Base-by-base conservation (phyloP, 208 protist species). In the Plasmodiophora brassicae region DNA sequence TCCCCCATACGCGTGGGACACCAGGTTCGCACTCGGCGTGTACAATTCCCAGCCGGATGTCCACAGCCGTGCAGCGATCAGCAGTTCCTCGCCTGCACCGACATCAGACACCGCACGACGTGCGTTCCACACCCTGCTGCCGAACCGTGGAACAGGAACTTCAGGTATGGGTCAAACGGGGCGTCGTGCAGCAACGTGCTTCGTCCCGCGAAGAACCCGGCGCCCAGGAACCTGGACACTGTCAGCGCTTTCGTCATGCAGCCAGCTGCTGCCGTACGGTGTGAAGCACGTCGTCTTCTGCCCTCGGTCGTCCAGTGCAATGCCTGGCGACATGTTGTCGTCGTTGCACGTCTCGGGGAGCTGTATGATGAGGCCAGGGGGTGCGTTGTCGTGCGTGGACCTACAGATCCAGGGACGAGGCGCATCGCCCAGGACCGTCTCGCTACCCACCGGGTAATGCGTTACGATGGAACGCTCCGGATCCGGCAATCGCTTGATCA, bases 71-170 rank as follows among this genome's bases (percentile, higher is more conserved):
- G 65, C 65, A 32, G 65, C 65, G 41, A 78, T 32, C 65, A 78
- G 65, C 14, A 78, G 65, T 78, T 78, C 65, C 41, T 78, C 65
- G n/a, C 65, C 65, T n/a, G n/a, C n/a, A n/a, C 32, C 41, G 65
- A 32, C 32, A 78, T 32, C 32, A 14, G 14, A 57, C 14, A 57
- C 25, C 50, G 25, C 50, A 78, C 14, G 41, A 78, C 65, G 14
- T 38, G 32, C 5, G 65, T 36, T 78, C 65, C 20, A 32, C 32
- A 32, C 65, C 32, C 20, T 25, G 50, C 14, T 57, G 41, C n/a
- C 5, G 32, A n/a, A 5, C 14, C 65, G 65, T 5, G 20, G 10
- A 38, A 5, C 32, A n/a, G n/a, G n/a, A 78, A 78, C 65, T 8
- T 14, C 5, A 78, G 20, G 41, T 32, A 78, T 38, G 10, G 5